These are phyloP conservation scores for Xylaria polymorpha DNA, from an alignment of 2,329 filamentous ascomycete genomes.

Conservation along the genomic window DNA sequence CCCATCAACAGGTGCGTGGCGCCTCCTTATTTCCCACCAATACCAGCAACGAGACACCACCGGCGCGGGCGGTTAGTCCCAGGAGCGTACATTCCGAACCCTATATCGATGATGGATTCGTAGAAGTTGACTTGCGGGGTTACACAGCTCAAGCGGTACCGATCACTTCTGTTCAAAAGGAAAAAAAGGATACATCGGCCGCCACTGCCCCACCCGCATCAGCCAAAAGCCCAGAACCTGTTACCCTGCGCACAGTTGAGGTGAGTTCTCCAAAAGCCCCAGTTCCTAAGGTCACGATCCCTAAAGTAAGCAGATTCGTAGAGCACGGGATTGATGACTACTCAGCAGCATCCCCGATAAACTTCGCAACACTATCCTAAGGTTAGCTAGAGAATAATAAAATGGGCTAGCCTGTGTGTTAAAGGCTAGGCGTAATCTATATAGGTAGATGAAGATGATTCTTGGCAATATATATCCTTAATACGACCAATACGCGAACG, in stretches of 20 bases:
- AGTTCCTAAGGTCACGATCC: neutral
- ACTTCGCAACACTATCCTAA: no score
- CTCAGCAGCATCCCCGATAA: neutral
- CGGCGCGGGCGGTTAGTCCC: neutral
- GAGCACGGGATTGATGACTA: slow-evolving; percentile 1
- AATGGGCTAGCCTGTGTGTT: no score
- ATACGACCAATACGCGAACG: neutral
- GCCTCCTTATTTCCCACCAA: neutral
- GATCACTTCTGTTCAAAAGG: neutral
- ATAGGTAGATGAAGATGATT: neutral
- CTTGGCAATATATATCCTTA: neutral
- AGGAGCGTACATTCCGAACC: neutral
- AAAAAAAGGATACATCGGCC: neutral
- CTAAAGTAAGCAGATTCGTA: neutral
- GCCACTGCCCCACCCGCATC: neutral
- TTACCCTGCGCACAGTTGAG: neutral
- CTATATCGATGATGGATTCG: neutral
- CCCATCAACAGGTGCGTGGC: neutral
- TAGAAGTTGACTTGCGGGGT: neutral
- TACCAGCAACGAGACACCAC: neutral
- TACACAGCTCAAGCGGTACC: neutral
- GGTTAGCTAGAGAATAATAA: no score
- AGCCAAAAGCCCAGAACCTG: neutral
- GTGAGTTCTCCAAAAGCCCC: neutral
- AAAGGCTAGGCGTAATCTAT: neutral